These are phyloP conservation scores for Spizellomyces sp. DNA, from an alignment of 192 early-diverging fungal species.

Conservation along the genomic window DNA sequence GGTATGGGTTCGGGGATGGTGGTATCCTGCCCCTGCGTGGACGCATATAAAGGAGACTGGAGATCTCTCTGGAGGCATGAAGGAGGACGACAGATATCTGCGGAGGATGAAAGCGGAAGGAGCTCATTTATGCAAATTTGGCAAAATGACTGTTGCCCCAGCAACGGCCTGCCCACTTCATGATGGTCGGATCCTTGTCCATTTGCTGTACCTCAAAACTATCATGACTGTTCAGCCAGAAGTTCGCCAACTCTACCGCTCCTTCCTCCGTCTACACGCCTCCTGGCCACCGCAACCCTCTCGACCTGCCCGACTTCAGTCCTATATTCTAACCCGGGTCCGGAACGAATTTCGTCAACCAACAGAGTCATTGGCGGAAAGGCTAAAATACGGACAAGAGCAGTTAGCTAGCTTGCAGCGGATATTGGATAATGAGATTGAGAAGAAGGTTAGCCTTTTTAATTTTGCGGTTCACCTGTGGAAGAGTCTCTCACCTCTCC, in stretches of 20 bases:
- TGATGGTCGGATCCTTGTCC: no score
- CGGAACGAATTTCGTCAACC: constrained; percentile 25
- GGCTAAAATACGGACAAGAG: constrained; percentile 3
- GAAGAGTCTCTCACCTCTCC: background rate
- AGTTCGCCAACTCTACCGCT: constrained; percentile 24
- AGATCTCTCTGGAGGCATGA: no score
- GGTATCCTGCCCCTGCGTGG: constrained; percentile 48
- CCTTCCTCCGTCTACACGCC: constrained; percentile 22
- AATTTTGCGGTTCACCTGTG: background rate
- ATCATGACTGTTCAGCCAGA: background rate
- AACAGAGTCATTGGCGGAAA: background rate
- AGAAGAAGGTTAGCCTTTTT: constrained; percentile 14
- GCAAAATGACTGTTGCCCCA: no score
- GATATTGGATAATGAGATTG: constrained; percentile 20
- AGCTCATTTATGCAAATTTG: no score
- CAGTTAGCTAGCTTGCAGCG: constrained; percentile 9
- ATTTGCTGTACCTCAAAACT: background rate
- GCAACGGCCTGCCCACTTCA: no score
- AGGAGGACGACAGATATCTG: no score
- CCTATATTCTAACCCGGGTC: constrained; percentile 8
- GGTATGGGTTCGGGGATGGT: constrained; percentile 18
- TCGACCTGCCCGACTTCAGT: constrained; percentile 11
- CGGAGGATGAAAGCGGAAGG: no score
- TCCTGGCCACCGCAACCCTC: constrained; percentile 24
- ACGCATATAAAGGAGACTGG: constrained; percentile 30